Evolutionary conservation across 257 asterid genomes (phyloP), one percentile per base, ranked within the genome.

Genomic region (Coffea eugenioides): DNA sequence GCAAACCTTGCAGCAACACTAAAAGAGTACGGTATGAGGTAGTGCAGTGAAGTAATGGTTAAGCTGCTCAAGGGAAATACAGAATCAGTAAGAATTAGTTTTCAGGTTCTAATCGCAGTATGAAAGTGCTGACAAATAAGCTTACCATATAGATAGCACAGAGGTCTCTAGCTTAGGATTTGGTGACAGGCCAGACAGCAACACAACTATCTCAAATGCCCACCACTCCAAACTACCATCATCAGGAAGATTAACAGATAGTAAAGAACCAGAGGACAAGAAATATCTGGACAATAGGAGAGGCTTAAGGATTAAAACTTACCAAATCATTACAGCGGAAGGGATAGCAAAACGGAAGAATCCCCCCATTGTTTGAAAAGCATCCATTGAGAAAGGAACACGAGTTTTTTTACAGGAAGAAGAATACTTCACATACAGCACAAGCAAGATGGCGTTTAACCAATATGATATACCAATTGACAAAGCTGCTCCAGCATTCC

Each of bases 241-340:
- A 77, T 79, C 6, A 23, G 4, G 7, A 9, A 34, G 43, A 46
- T 6, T 14, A 57, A 67, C 20, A 16, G 48, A 61, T 18, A 48
- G 9, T 36, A 25, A 1, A 34, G 39, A 10, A 34, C 1, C 12
- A 23, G 45, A 10, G n/a, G 16, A 71, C 8, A 15, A 36, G 49
- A 13, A 4, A 3, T 7, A 52, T 36, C 36, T n/a, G 34, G 25
- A 36, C 46, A 59, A 7, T 5, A 18, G 64, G 48, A 67, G 21
- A 64, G 41, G 69, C 3, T n/a, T 3, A 51, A 27, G 72, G 59
- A 34, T 3, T 39, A 27, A 2, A 74, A 39, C 6, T 87, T 89
- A 95, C 99, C 99, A 95, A 77, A 90, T 92, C 99, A 95, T 95
- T 4, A 85, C 89, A 73, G 96, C 87, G 52, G 97, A 91, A 9